Evolutionary conservation across 2,329 filamentous ascomycete genomes (phyloP), one percentile per base, ranked within the genome.

Genomic region (Metarhizium album): DNA sequence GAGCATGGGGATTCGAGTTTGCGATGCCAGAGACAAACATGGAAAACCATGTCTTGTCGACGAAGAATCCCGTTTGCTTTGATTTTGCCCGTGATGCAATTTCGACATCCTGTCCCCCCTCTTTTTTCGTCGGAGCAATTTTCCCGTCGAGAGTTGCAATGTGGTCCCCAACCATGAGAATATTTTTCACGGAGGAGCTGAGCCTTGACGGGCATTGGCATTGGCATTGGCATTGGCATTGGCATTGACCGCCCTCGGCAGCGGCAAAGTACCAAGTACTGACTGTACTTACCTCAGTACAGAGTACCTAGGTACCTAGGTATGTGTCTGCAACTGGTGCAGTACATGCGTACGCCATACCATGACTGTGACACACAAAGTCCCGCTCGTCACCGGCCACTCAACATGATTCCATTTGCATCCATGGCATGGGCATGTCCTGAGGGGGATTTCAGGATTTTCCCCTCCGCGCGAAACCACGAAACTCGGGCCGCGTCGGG

Each of bases 341-440:
- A n/a, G n/a, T n/a, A n/a, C n/a, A n/a, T n/a, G n/a, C n/a, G n/a
- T n/a, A n/a, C n/a, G n/a, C n/a, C n/a, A n/a, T n/a, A n/a, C n/a
- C n/a, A 14, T 18, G 35, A 37, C 16, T 42, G 8, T 45, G 42
- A 45, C 42, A 23, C 29, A 31, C 16, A 29, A 40, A 23, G 43
- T 29, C 45, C 49, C 45, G 42, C 49, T 51, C 35, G 43, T 51
- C 49, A 24, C 31, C 46, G 24, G 42, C 46, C 50, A 48, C 45
- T 29, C 27, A 31, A 33, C n/a, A n/a, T 45, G 27, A 29, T 29
- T 29, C 27, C 27, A 6, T 8, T 29, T 6, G 27, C 20, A 14
- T n/a, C 27, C 27, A 29, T 29, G 27, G 27, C 20, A 14, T n/a
- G n/a, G n/a, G n/a, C n/a, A n/a, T n/a, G n/a, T n/a, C n/a, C n/a